These are phyloP conservation scores for Gryganskiella cystojenkinii DNA, from an alignment of 192 early-diverging fungal genomes.

Conservation along the genomic window DNA sequence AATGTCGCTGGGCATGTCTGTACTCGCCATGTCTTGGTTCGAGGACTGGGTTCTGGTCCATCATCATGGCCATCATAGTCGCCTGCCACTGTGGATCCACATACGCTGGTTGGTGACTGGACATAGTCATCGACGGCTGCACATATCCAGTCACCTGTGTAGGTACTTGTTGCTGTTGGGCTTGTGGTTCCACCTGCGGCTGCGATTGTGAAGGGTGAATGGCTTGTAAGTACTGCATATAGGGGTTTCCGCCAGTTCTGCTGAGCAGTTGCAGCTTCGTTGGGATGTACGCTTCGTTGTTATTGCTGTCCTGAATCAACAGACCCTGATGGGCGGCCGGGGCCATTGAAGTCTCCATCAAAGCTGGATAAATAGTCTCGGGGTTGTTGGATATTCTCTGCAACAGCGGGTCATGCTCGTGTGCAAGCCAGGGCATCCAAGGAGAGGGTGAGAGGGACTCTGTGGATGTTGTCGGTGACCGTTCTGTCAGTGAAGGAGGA, in stretches of 20 bases:
- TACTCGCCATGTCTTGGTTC: neutral
- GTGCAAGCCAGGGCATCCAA: slow-evolving; percentile 29
- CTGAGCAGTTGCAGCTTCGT: neutral
- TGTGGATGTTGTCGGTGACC: slow-evolving; percentile 12
- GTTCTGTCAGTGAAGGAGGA: slow-evolving; percentile 12
- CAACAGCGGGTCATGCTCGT: neutral
- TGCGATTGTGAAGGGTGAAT: neutral
- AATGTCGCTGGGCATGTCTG: neutral
- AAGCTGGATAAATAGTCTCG: neutral
- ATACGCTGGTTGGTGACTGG: too few species aligned
- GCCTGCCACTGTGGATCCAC: slow-evolving; percentile 45
- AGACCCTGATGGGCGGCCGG: too few species aligned
- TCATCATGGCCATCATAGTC: slow-evolving; percentile 51
- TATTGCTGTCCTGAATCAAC: neutral
- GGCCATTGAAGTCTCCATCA: neutral
- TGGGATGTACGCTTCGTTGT: neutral
- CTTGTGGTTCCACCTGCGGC: neutral
- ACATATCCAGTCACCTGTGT: neutral
- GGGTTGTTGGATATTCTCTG: neutral
- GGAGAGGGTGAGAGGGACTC: slow-evolving; percentile 19
- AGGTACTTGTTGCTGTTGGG: too few species aligned
- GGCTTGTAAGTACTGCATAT: slow-evolving; percentile 29
- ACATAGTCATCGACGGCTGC: too few species aligned
- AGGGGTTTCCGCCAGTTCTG: slow-evolving; percentile 17
- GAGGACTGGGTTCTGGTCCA: slow-evolving; percentile 12